Evolutionary conservation across 768 basidiomycete species (phyloP).

Genomic region (Clathrus columnatus): DNA sequence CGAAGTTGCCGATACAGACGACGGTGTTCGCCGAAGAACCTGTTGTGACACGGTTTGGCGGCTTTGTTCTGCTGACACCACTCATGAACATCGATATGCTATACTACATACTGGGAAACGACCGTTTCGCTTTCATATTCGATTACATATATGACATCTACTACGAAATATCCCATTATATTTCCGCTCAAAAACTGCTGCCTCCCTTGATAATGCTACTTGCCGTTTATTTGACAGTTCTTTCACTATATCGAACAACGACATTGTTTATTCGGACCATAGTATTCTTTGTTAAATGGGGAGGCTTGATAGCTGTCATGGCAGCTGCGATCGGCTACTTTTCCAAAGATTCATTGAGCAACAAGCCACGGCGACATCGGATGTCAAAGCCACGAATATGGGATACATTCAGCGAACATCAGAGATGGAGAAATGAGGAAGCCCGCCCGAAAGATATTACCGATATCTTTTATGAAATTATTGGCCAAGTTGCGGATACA

Average conservation of each 20-base stretch:
- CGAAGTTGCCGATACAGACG: not conserved
- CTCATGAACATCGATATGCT: not conserved
- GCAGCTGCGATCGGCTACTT: conserved; percentile 15
- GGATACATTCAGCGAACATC: conserved; percentile 58
- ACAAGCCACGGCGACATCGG: conserved; percentile 13
- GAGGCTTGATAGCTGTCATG: conserved; percentile 44
- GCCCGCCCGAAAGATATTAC: not conserved
- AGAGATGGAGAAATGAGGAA: conserved; percentile 46
- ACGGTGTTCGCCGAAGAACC: not conserved
- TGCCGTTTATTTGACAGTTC: conserved; percentile 65
- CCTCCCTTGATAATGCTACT: conserved; percentile 69
- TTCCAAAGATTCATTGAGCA: not conserved
- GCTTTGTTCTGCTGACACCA: not conserved
- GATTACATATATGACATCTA: not conserved
- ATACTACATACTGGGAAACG: not conserved
- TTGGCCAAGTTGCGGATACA: conserved; percentile 29
- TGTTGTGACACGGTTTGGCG: not conserved
- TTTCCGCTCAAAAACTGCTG: conserved; percentile 41
- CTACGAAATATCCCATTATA: not conserved
- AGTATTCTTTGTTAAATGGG: conserved; percentile 75
- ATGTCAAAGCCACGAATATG: conserved; percentile 40
- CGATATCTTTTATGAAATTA: conserved; percentile 6
- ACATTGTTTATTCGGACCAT: conserved; percentile 60
- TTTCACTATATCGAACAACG: conserved; percentile 72
- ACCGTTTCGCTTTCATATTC: not conserved